phyloP scores from a whole-genome alignment of 768 basidiomycete genomes.

The Xerocomus spinulosus region DNA sequence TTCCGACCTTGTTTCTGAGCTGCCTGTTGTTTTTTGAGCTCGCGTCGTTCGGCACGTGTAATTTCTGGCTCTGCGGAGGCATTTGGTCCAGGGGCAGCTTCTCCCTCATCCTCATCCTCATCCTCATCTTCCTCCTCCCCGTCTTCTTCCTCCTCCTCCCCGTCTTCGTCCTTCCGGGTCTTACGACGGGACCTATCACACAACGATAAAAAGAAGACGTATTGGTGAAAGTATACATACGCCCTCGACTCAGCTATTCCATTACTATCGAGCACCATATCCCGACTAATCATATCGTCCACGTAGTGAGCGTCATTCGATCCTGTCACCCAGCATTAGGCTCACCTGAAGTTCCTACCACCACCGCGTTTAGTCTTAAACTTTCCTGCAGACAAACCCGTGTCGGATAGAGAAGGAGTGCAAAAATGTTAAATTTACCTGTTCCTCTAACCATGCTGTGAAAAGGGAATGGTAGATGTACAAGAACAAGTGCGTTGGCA shows the following conservation, averaged over 20 bases:
- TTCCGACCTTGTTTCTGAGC: constrained; percentile 39
- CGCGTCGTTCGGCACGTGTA: constrained; percentile 66
- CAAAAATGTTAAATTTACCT: constrained; percentile 15
- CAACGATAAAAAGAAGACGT: constrained; percentile 5
- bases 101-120: constrained; percentile 39
- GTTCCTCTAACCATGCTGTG: constrained; percentile 31
- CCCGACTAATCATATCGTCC: constrained; percentile 38
- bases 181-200: constrained; percentile 18
- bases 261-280: constrained; percentile 54
- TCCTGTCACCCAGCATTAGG: constrained; percentile 1
- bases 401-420: neutral
- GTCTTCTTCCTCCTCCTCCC: constrained; percentile 40
- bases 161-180: constrained; percentile 33
- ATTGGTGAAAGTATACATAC: constrained; percentile 32
- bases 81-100: constrained; percentile 30
- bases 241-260: constrained; percentile 50
- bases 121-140: constrained; percentile 42
- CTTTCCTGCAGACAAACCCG: constrained; percentile 46
- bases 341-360: constrained; percentile 77
- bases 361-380: constrained; percentile 87
- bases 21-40: constrained; percentile 78
- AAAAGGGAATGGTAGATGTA: neutral
- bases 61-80: constrained; percentile 48
- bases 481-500: neutral
- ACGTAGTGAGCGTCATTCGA: constrained; percentile 7